Percentiles rank a stretch among this genome's conserved stretches.
Evolutionary conservation across 371 early-diverging fungal species (phyloP).

Genomic region (Mortierella sp.): DNA sequence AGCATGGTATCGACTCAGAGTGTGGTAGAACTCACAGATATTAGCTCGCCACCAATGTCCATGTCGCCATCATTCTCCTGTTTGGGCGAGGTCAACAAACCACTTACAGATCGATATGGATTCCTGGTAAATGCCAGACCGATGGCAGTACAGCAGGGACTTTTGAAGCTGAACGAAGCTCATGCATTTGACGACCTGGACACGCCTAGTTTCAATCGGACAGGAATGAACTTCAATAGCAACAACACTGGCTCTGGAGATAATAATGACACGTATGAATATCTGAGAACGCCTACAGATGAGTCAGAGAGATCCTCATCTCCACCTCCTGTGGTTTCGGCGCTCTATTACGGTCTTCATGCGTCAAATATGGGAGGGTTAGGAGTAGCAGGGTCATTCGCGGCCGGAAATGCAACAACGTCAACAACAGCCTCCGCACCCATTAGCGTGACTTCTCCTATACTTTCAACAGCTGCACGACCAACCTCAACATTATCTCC

Average conservation of each 20-base stretch:
- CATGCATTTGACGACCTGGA: constrained; percentile 40
- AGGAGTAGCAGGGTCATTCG: constrained; percentile 9
- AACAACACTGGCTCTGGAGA: background rate
- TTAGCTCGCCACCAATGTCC: constrained; percentile 31
- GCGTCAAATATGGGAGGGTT: background rate
- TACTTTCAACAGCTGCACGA: constrained; percentile 43
- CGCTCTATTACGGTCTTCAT: constrained; percentile 27
- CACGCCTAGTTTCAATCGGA: constrained; percentile 4
- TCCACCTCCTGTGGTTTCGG: constrained; percentile 18
- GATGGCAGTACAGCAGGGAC: constrained; percentile 53
- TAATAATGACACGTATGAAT: constrained; percentile 19
- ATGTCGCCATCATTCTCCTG: constrained; percentile 39
- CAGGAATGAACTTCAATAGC: background rate
- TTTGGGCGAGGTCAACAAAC: constrained; percentile 27
- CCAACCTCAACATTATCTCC: constrained; percentile 52
- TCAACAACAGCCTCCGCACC: constrained; percentile 28
- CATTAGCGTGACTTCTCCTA: constrained; percentile 34
- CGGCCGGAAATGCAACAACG: constrained; percentile 21
- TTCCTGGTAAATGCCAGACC: constrained; percentile 49
- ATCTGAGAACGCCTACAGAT: constrained; percentile 18
- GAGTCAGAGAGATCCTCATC: constrained; percentile 26
- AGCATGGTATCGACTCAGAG: constrained; percentile 17
- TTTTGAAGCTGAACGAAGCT: constrained; percentile 44
- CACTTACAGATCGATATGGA: constrained; percentile 53
- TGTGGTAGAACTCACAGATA: constrained; percentile 51